phyloP scores from a whole-genome alignment of 371 early-diverging fungal genomes.

The Mortierella sp. region DNA sequence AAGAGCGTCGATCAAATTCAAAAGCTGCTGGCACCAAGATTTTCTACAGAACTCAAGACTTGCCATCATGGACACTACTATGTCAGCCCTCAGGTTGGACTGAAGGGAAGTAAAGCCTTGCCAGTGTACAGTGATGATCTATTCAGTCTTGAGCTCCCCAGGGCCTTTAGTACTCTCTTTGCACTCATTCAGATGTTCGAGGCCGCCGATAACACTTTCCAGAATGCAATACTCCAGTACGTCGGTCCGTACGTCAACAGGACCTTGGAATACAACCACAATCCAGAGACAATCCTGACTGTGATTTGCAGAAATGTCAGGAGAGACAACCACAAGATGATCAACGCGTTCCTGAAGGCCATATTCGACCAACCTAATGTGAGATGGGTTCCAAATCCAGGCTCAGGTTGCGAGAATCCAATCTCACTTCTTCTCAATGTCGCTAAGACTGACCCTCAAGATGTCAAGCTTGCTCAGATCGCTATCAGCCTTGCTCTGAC shows the following conservation, averaged over 20 bases:
- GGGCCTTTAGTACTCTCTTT: neutral
- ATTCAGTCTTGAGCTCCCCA: neutral
- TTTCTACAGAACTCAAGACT: too few relatives aligned
- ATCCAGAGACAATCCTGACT: neutral
- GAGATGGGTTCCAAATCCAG: constrained; percentile 9
- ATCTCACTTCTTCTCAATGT: neutral
- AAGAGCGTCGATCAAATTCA: too few relatives aligned
- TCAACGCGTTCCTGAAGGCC: neutral
- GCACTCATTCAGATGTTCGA: neutral
- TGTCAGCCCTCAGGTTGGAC: neutral
- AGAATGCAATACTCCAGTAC: neutral
- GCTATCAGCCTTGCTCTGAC: too few relatives aligned
- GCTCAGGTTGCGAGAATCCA: neutral
- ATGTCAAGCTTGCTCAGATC: neutral
- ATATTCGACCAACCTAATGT: neutral
- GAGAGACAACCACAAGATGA: neutral
- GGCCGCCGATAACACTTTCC: neutral
- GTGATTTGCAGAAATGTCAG: constrained; percentile 2
- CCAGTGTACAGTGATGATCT: neutral
- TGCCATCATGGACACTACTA: neutral
- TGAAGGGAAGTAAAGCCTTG: too few relatives aligned
- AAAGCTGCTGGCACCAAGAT: too few relatives aligned
- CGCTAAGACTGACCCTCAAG: neutral
- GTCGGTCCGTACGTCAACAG: constrained; percentile 6
- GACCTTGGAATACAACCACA: neutral